These are phyloP conservation scores for Boletus subparvulus DNA, from an alignment of 768 basidiomycete species.

Conservation along the genomic window DNA sequence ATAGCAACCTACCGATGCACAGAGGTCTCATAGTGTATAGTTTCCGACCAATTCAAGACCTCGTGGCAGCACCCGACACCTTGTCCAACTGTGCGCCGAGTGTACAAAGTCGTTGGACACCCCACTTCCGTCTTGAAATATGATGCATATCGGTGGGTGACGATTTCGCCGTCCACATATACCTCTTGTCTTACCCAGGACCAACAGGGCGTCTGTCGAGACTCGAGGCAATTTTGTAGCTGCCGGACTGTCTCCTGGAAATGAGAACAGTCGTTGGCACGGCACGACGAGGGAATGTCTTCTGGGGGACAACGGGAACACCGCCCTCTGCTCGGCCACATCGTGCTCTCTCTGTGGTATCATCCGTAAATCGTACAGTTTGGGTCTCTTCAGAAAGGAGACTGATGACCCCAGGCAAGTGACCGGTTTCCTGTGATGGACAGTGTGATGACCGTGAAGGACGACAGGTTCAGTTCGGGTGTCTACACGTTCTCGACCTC, in stretches of 20 bases:
- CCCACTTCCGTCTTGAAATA: no score
- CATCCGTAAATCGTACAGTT: conserved; percentile 60
- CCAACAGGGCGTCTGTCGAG: conserved; percentile 53
- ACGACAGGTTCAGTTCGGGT: conserved; percentile 62
- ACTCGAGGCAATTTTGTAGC: conserved; percentile 55
- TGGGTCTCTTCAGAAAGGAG: conserved; percentile 64
- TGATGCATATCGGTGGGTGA: no score
- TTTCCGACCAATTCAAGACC: no score
- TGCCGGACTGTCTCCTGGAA: conserved; percentile 57
- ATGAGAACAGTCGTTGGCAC: conserved; percentile 76
- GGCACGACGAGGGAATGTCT: conserved; percentile 68
- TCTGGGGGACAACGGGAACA: conserved; percentile 60
- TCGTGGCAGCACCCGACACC: no score
- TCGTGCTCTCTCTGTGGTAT: conserved; percentile 66
- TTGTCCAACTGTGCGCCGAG: no score
- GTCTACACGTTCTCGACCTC: conserved; percentile 78
- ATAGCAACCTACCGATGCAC: no score
- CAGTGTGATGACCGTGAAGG: conserved; percentile 2
- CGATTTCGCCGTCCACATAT: not conserved
- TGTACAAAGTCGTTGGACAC: no score
- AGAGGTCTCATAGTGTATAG: no score
- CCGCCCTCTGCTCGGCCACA: conserved; percentile 47
- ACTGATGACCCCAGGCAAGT: conserved; percentile 62
- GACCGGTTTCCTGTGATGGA: not conserved
- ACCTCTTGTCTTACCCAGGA: not conserved